Evolutionary conservation across 371 early-diverging fungal species (phyloP).

Genomic region (Parasitella parasitica): DNA sequence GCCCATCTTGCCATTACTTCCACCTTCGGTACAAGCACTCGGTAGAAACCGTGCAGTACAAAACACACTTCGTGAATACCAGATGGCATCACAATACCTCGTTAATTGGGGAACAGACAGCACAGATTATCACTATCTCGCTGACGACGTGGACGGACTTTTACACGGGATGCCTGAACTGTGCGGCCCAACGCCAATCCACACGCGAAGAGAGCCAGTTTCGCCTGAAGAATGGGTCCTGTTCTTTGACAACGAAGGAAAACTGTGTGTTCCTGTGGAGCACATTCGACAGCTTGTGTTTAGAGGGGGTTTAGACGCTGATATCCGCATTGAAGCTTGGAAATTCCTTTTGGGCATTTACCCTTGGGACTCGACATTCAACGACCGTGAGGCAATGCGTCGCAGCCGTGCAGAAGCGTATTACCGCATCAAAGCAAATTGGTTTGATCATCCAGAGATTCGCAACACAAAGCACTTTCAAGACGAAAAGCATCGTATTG

Average conservation of each 20-base stretch:
- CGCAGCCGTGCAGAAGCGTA: conserved; percentile 71
- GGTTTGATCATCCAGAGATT: conserved; percentile 71
- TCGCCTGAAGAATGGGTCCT: conserved; percentile 78
- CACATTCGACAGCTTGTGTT: conserved; percentile 69
- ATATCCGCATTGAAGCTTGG: conserved; percentile 88
- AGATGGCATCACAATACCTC: conserved; percentile 76
- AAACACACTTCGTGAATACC: conserved; percentile 69
- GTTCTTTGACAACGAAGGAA: conserved; percentile 68
- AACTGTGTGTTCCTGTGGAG: conserved; percentile 48
- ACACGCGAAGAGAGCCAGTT: conserved; percentile 53
- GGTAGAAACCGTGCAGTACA: conserved; percentile 48
- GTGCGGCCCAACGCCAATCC: conserved; percentile 26
- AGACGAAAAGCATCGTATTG: conserved; percentile 87
- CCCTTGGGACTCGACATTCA: conserved; percentile 81
- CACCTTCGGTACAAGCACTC: conserved; percentile 29
- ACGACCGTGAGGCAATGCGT: conserved; percentile 68
- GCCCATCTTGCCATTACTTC: background rate
- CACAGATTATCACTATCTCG: conserved; percentile 7
- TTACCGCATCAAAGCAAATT: conserved; percentile 71
- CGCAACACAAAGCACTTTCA: conserved; percentile 59
- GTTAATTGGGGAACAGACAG: conserved; percentile 63
- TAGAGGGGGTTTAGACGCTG: conserved; percentile 78
- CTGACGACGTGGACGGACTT: conserved; percentile 27
- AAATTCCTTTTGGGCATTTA: conserved; percentile 84
- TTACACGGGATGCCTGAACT: conserved; percentile 33